Percentiles rank a stretch among this genome's conserved stretches.
phyloP scores from a whole-genome alignment of 805 yeast genomes.

The Lachancea nothofagi region DNA sequence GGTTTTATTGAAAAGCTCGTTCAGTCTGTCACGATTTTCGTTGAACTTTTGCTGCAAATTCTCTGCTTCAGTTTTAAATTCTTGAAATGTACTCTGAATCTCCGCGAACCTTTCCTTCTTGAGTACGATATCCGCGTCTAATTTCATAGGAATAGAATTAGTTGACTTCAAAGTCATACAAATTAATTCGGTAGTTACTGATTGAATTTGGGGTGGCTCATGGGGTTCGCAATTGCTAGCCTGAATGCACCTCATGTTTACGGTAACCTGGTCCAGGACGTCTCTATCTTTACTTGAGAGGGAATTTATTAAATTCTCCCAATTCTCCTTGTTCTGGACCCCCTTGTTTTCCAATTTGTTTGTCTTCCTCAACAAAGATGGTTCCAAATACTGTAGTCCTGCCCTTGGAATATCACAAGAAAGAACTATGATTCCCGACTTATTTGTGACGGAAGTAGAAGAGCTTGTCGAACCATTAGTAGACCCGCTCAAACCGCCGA shows the following conservation, averaged over 20 bases:
- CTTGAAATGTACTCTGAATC: conserved; percentile 23
- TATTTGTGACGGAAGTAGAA: conserved; percentile 2
- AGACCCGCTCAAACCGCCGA: conserved; percentile 21
- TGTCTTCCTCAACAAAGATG: conserved; percentile 34
- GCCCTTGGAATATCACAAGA: conserved; percentile 31
- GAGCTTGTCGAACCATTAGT: conserved; percentile 8
- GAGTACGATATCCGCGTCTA: conserved; percentile 32
- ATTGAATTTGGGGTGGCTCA: conserved; percentile 30
- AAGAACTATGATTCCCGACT: conserved; percentile 31
- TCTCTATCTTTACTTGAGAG: conserved; percentile 30
- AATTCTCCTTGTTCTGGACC: conserved; percentile 34
- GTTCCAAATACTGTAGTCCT: conserved; percentile 36
- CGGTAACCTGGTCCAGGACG: conserved; percentile 24
- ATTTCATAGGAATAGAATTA: conserved; percentile 38
- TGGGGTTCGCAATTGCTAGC: conserved; percentile 28
- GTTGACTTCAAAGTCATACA: conserved; percentile 34
- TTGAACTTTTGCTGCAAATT: conserved; percentile 19
- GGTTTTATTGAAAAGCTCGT: conserved; percentile 24
- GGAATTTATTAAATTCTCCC: conserved; percentile 25
- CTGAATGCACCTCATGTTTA: conserved; percentile 32
- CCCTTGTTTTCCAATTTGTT: conserved; percentile 33
- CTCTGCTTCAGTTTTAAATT: conserved; percentile 12
- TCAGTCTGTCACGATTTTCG: conserved; percentile 19
- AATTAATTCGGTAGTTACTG: conserved; percentile 29
- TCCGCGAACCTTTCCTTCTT: conserved; percentile 20